Percentiles rank a stretch among this genome's conserved stretches.
Conservation (phyloP, 1,284 basidiomycete genomes). For the Anthracocystis panici-leucophaei region DNA sequence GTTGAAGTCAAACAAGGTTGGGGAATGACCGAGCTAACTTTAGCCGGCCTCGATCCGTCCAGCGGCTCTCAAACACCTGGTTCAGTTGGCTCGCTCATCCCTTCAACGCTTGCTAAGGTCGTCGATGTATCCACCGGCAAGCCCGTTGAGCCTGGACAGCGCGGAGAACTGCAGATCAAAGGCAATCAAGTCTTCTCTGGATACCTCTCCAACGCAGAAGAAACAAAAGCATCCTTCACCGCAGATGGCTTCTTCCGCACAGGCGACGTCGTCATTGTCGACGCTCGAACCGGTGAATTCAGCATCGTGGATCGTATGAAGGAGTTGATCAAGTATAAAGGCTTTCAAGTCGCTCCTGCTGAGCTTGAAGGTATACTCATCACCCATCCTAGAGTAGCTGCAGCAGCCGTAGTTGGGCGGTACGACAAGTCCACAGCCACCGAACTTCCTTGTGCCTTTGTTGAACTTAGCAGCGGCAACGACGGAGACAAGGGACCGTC, state of each 20-base stretch:
- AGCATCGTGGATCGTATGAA: slow-evolving; percentile 65
- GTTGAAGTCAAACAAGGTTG: slow-evolving; percentile 46
- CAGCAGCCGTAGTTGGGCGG: slow-evolving; percentile 59
- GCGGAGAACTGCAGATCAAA: slow-evolving; percentile 51
- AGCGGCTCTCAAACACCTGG: slow-evolving; percentile 28
- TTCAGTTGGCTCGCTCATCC: slow-evolving; percentile 40
- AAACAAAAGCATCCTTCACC: slow-evolving; percentile 77
- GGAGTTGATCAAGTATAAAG: slow-evolving; percentile 67
- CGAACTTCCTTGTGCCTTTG: slow-evolving; percentile 40
- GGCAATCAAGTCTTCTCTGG: slow-evolving; percentile 48
- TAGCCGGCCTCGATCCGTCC: slow-evolving; percentile 40
- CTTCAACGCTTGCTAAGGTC: slow-evolving; percentile 32
- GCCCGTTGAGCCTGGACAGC: slow-evolving; percentile 26
- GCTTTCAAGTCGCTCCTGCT: slow-evolving; percentile 64
- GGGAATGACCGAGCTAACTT: slow-evolving; percentile 57
- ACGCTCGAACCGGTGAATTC: slow-evolving; percentile 40
- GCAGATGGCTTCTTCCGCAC: slow-evolving; percentile 63
- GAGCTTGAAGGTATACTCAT: slow-evolving; percentile 61
- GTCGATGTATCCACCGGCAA: slow-evolving; percentile 41
- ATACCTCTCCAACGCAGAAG: slow-evolving; percentile 47
- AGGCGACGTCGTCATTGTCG: slow-evolving; percentile 59
- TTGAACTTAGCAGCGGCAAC: slow-evolving; percentile 18
- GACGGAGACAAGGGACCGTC: not conserved
- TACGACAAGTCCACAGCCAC: slow-evolving; percentile 51
- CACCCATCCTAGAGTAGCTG: slow-evolving; percentile 46